Conservation (phyloP, 345 rosid genomes). For the Diplotaxis tenuifolia region DNA sequence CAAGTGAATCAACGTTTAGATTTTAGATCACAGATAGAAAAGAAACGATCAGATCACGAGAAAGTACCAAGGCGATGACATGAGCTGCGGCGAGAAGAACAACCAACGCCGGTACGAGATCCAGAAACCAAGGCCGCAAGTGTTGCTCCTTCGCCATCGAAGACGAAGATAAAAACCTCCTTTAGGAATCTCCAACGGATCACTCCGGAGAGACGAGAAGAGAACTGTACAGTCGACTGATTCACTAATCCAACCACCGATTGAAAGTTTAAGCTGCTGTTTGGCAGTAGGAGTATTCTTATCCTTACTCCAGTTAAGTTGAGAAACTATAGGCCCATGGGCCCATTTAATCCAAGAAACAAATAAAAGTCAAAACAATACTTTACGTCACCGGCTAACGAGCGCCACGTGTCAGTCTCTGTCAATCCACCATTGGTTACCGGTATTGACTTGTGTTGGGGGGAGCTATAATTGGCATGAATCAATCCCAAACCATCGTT, state of each 20-base stretch:
- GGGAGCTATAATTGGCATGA: slow-evolving; percentile 5
- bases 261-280: neutral
- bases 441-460: neutral
- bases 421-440: neutral
- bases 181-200: neutral
- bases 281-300: slow-evolving; percentile 14
- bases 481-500: too few relatives aligned
- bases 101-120: slow-evolving; percentile 59
- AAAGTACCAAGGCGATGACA: slow-evolving; percentile 74
- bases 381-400: too few relatives aligned
- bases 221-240: slow-evolving; percentile 13
- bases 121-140: slow-evolving; percentile 68
- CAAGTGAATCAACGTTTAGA: too few relatives aligned
- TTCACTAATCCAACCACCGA: neutral
- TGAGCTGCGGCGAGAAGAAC: slow-evolving; percentile 73
- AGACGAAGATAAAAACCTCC: neutral
- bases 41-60: too few relatives aligned
- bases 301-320: neutral
- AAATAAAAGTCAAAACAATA: too few relatives aligned
- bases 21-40: too few relatives aligned
- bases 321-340: slow-evolving; percentile 16
- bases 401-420: neutral
- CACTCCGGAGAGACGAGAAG: neutral
- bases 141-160: slow-evolving; percentile 51
- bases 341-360: neutral